Conservation (phyloP, 805 yeast genomes). For the Ogataea paraovalis region DNA sequence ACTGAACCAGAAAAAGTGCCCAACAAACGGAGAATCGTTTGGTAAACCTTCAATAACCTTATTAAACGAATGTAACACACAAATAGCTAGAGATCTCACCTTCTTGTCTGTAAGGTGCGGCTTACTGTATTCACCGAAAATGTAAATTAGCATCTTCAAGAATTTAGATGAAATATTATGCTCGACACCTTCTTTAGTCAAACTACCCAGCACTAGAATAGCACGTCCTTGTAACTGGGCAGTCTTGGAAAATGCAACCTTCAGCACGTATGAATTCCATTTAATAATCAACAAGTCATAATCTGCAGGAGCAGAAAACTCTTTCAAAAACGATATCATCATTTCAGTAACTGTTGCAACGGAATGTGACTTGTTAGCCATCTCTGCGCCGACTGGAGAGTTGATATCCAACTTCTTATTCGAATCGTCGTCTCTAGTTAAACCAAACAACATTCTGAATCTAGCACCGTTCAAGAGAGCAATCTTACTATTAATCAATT, state of each 20-base stretch:
- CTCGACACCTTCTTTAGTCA: slow-evolving; percentile 59
- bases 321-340: slow-evolving; percentile 48
- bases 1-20: slow-evolving; percentile 48
- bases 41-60: slow-evolving; percentile 48
- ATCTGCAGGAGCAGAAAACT: slow-evolving; percentile 43
- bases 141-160: slow-evolving; percentile 23
- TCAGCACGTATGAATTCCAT: slow-evolving; percentile 62
- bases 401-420: slow-evolving; percentile 14
- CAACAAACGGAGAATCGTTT: slow-evolving; percentile 40
- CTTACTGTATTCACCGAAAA: slow-evolving; percentile 24
- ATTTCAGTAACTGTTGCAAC: slow-evolving; percentile 59
- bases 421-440: slow-evolving; percentile 47
- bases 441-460: slow-evolving; percentile 64
- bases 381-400: slow-evolving; percentile 29
- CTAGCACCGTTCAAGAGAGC: slow-evolving; percentile 54
- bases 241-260: slow-evolving; percentile 52
- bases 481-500: slow-evolving; percentile 44
- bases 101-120: slow-evolving; percentile 9
- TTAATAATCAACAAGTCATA: slow-evolving; percentile 55
- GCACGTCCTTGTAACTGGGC: slow-evolving; percentile 67
- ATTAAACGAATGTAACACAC: slow-evolving; percentile 42
- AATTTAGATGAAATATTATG: slow-evolving; percentile 40
- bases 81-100: slow-evolving; percentile 32
- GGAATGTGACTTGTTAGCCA: slow-evolving; percentile 40
- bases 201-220: slow-evolving; percentile 62